phyloP scores from a whole-genome alignment of 352 stramenopile species.

The Globisporangium yorkense region DNA sequence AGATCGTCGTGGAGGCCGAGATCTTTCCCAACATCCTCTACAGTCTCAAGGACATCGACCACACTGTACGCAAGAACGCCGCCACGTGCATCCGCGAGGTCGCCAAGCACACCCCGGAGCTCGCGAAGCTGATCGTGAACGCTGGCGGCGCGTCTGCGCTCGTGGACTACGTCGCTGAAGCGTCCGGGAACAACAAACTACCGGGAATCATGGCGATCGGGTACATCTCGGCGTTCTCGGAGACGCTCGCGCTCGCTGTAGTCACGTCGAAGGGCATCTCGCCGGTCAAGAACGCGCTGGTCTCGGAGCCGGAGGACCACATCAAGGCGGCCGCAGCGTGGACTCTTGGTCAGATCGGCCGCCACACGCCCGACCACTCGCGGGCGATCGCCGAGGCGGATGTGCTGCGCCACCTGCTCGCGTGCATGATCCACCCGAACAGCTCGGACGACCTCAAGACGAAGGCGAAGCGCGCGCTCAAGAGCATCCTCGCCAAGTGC shows the following conservation, averaged over 20 bases:
- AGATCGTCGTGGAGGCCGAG: slow-evolving; percentile 94
- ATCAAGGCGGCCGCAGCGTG: slow-evolving; percentile 94
- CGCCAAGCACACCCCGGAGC: slow-evolving; percentile 93
- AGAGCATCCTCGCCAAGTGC: slow-evolving; percentile 93
- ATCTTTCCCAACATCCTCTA: slow-evolving; percentile 96
- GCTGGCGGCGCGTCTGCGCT: slow-evolving; percentile 91
- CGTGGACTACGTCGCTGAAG: slow-evolving; percentile 91
- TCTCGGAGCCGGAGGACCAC: slow-evolving; percentile 93
- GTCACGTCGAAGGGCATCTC: slow-evolving; percentile 92
- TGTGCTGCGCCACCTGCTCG: slow-evolving; percentile 89
- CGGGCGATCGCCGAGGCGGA: slow-evolving; percentile 90
- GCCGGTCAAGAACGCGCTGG: slow-evolving; percentile 90
- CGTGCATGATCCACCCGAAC: slow-evolving; percentile 91
- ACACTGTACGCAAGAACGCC: slow-evolving; percentile 94
- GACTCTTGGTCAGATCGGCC: slow-evolving; percentile 93
- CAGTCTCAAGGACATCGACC: slow-evolving; percentile 93
- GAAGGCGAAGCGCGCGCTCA: slow-evolving; percentile 92
- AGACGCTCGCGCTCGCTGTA: slow-evolving; percentile 92
- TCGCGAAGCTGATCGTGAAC: slow-evolving; percentile 95
- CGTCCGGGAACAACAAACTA: slow-evolving; percentile 90
- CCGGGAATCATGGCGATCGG: slow-evolving; percentile 94
- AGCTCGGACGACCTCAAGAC: slow-evolving; percentile 92
- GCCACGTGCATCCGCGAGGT: slow-evolving; percentile 94
- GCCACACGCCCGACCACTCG: slow-evolving; percentile 92
- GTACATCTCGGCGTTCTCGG: slow-evolving; percentile 94